Evolutionary conservation across 192 early-diverging fungal genomes (phyloP).

Genomic region (Coemansia sp.): DNA sequence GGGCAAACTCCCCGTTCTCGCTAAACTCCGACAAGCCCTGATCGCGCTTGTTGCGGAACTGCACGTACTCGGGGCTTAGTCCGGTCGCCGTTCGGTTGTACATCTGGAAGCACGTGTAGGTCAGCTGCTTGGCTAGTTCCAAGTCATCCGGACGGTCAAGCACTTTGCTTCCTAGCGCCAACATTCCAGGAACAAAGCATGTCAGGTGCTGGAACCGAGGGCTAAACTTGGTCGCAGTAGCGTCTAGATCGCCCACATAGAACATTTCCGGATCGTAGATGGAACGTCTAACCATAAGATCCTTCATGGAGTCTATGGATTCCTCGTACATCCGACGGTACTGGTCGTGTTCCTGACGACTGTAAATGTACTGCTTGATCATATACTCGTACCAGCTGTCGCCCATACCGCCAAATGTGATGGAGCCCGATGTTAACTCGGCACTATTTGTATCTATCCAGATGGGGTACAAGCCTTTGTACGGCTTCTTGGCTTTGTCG

Average conservation of each 20-base stretch:
- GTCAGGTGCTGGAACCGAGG: conserved; percentile 54
- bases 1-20: conserved; percentile 29
- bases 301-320: conserved; percentile 49
- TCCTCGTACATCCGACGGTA: conserved; percentile 54
- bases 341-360: conserved; percentile 32
- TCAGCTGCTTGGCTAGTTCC: conserved; percentile 46
- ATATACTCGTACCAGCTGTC: conserved; percentile 58
- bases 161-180: conserved; percentile 59
- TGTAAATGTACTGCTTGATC: conserved; percentile 53
- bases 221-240: conserved; percentile 39
- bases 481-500: conserved; percentile 33
- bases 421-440: conserved; percentile 32
- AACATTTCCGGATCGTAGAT: conserved; percentile 39
- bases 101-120: conserved; percentile 60
- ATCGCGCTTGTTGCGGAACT: conserved; percentile 57
- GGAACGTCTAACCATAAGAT: conserved; percentile 41
- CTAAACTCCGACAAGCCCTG: conserved; percentile 21
- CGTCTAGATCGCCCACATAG: conserved; percentile 49
- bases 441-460: conserved; percentile 49
- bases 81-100: conserved; percentile 76
- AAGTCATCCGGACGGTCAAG: conserved; percentile 52
- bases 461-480: conserved; percentile 61
- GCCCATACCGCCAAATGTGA: conserved; percentile 51
- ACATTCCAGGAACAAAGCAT: conserved; percentile 71
- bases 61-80: conserved; percentile 84